These are phyloP conservation scores for Solanum rostratum DNA, from an alignment of 257 asterid species.

Conservation along the genomic window DNA sequence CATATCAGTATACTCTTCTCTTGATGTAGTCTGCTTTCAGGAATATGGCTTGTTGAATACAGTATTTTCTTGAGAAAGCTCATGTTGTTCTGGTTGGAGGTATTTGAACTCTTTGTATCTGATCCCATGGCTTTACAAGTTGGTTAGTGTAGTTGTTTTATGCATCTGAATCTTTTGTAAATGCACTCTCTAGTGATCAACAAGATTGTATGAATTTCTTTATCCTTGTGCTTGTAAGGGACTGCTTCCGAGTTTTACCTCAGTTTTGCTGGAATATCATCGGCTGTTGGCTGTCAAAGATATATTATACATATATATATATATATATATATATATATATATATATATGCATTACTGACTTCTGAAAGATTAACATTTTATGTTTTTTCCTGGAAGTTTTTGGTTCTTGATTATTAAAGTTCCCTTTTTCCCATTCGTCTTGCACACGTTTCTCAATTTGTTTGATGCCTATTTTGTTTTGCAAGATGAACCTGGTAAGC, in stretches of 20 bases:
- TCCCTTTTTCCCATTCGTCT: background rate
- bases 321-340: too few relatives aligned
- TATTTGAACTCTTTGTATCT: background rate
- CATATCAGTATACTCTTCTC: background rate
- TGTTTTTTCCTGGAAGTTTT: background rate
- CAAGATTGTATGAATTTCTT: background rate
- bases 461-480: background rate
- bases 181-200: background rate
- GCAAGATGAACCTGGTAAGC: constrained; percentile 92
- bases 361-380: background rate
- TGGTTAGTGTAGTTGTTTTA: background rate
- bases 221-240: background rate
- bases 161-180: background rate
- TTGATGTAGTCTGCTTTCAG: background rate
- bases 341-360: background rate
- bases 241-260: background rate
- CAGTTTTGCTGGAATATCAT: background rate
- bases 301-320: background rate
- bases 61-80: background rate
- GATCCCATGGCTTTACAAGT: background rate
- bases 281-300: background rate
- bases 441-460: background rate
- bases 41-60: background rate
- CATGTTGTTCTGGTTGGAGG: background rate
- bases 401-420: background rate